phyloP scores from a whole-genome alignment of 1,139 yeast species.

The Blastobotrys proliferans region DNA sequence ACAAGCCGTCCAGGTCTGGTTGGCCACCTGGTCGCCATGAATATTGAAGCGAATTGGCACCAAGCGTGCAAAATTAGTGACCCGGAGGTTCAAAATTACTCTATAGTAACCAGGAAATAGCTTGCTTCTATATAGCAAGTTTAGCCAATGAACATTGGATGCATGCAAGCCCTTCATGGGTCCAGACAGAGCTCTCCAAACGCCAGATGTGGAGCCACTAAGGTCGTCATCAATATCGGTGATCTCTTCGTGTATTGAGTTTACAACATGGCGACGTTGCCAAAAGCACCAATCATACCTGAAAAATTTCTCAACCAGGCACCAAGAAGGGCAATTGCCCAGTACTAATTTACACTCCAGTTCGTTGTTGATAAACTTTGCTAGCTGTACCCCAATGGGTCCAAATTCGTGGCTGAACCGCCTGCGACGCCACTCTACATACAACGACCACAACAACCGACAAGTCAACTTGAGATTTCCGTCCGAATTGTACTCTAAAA shows the following conservation, averaged over 20 bases:
- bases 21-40: slow-evolving; percentile 10
- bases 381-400: slow-evolving; percentile 15
- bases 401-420: slow-evolving; percentile 17
- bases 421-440: slow-evolving; percentile 11
- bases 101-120: slow-evolving; percentile 26
- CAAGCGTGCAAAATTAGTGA: slow-evolving; percentile 22
- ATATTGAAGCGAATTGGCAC: slow-evolving; percentile 23
- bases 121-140: slow-evolving; percentile 24
- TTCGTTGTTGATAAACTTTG: slow-evolving; percentile 10
- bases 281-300: slow-evolving; percentile 27
- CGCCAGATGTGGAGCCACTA: slow-evolving; percentile 15
- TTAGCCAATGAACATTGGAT: slow-evolving; percentile 26
- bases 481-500: slow-evolving; percentile 16
- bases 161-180: slow-evolving; percentile 29
- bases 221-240: slow-evolving; percentile 12
- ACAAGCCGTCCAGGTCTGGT: slow-evolving; percentile 16
- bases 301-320: slow-evolving; percentile 18
- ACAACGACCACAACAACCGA: slow-evolving; percentile 2
- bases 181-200: slow-evolving; percentile 22
- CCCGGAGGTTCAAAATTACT: slow-evolving; percentile 23
- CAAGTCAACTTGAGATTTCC: slow-evolving; percentile 3
- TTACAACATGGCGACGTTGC: slow-evolving; percentile 20
- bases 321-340: slow-evolving; percentile 15
- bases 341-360: slow-evolving; percentile 2
- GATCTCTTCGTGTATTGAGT: slow-evolving; percentile 14